phyloP scores from a whole-genome alignment of 1,284 basidiomycete genomes.

The Ustilago bromivora region DNA sequence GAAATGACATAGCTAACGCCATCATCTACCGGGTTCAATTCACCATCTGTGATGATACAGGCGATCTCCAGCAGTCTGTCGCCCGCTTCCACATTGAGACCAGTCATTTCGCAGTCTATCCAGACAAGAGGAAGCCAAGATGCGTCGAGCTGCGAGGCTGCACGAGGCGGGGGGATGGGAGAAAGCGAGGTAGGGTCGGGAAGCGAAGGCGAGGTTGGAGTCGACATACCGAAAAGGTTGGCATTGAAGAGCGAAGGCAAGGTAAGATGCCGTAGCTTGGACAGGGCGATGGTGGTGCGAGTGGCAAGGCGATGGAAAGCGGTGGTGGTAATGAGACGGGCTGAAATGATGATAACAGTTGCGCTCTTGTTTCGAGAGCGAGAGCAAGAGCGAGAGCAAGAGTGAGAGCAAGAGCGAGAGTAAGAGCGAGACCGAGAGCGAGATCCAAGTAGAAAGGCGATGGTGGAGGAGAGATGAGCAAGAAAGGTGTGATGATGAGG shows the following conservation, averaged over 20 bases:
- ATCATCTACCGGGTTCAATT: conserved; percentile 79
- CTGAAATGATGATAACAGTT: too few species aligned
- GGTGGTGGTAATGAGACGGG: too few species aligned
- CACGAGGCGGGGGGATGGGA: conserved; percentile 56
- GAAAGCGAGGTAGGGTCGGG: conserved; percentile 7
- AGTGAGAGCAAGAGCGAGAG: too few species aligned
- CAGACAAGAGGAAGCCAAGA: conserved; percentile 81
- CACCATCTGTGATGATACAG: conserved; percentile 83
- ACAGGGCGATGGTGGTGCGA: neutral
- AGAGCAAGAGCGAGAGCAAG: too few species aligned
- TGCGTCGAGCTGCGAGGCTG: conserved; percentile 30
- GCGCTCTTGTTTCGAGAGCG: too few species aligned
- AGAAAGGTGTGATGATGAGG: neutral
- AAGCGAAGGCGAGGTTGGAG: neutral
- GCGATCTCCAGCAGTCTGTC: conserved; percentile 82
- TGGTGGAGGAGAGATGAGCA: neutral
- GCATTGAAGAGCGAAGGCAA: neutral
- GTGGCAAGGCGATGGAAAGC: neutral
- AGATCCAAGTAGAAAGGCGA: neutral
- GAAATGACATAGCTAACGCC: conserved; percentile 79
- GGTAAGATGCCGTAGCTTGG: neutral
- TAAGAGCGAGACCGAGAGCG: too few species aligned
- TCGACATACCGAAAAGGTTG: neutral
- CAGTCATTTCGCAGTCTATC: conserved; percentile 92
- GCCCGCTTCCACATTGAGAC: conserved; percentile 74